Evolutionary conservation across 257 asterid genomes (phyloP).

Genomic region (Dorcoceras hygrometricum): DNA sequence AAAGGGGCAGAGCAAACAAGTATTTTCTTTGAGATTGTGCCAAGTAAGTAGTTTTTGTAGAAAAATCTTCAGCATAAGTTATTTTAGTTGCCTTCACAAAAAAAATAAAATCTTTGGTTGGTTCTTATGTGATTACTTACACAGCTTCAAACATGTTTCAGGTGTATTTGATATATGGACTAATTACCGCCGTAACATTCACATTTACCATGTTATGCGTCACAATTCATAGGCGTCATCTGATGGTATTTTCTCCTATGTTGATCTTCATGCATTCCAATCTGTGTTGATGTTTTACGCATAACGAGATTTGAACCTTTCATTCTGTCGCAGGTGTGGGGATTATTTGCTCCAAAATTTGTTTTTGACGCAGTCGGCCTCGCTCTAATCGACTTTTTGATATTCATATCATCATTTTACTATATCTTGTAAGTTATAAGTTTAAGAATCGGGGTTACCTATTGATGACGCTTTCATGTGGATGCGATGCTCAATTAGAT

Average conservation of each 20-base stretch:
- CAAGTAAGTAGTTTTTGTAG: constrained; percentile 49
- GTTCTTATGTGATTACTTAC: constrained; percentile 13
- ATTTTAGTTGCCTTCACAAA: background rate
- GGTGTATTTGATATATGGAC: constrained; percentile 81
- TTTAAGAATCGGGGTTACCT: background rate
- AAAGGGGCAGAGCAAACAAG: constrained; percentile 35
- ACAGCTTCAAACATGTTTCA: constrained; percentile 30
- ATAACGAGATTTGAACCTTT: background rate
- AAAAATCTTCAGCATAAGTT: constrained; percentile 6
- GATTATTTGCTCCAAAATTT: constrained; percentile 93
- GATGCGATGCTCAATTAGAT: background rate
- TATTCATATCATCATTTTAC: constrained; percentile 71
- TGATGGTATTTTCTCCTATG: constrained; percentile 59
- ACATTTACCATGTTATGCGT: constrained; percentile 82
- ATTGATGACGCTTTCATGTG: background rate
- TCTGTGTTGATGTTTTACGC: background rate
- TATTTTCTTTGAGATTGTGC: constrained; percentile 46
- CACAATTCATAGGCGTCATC: constrained; percentile 82
- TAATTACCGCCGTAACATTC: constrained; percentile 51
- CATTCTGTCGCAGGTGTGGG: constrained; percentile 77
- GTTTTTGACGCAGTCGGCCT: constrained; percentile 90
- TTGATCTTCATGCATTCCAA: background rate
- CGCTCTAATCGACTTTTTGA: constrained; percentile 56
- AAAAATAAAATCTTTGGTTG: no score
- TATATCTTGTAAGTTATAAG: constrained; percentile 27